A percentile compares a stretch with the other conserved stretches of the same genome.
Evolutionary conservation across 176 grass and related monocot genomes (phyloP).

Genomic region (Triticum turgidum): DNA sequence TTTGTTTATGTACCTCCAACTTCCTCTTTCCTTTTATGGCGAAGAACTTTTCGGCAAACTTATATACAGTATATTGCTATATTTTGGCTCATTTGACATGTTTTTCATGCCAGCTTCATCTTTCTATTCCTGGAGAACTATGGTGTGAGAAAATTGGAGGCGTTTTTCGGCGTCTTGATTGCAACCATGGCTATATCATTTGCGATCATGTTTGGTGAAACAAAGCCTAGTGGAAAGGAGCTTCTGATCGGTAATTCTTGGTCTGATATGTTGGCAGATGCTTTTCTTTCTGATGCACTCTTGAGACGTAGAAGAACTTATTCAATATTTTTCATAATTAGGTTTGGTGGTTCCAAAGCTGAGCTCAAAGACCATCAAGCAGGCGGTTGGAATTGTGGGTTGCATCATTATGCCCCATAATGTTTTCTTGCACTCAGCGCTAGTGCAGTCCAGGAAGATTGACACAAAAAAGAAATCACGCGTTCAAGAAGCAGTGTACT

Average conservation of each 20-base stretch:
- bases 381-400: slow-evolving; percentile 86
- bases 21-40: not conserved
- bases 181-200: slow-evolving; percentile 82
- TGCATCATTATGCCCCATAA: slow-evolving; percentile 97
- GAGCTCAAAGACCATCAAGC: slow-evolving; percentile 72
- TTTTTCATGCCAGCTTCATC: slow-evolving; percentile 72
- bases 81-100: slow-evolving; percentile 31
- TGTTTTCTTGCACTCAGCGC: slow-evolving; percentile 86
- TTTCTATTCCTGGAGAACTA: slow-evolving; percentile 98
- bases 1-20: not conserved
- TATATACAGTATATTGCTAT: not conserved
- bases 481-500: slow-evolving; percentile 82
- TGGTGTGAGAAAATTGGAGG: slow-evolving; percentile 94
- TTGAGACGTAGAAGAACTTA: slow-evolving; percentile 19
- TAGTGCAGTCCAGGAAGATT: slow-evolving; percentile 90
- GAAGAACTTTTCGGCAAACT: not conserved
- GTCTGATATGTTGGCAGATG: not conserved
- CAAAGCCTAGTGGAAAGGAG: slow-evolving; percentile 79
- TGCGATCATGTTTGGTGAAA: slow-evolving; percentile 93
- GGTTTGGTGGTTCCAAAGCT: slow-evolving; percentile 83
- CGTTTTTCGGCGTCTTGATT: slow-evolving; percentile 88
- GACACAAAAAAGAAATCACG: slow-evolving; percentile 70
- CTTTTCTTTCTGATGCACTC: slow-evolving; percentile 9
- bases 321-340: slow-evolving; percentile 36
- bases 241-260: slow-evolving; percentile 74